Conservation (phyloP, 192 early-diverging fungal genomes). For the Mortierella alpina region DNA sequence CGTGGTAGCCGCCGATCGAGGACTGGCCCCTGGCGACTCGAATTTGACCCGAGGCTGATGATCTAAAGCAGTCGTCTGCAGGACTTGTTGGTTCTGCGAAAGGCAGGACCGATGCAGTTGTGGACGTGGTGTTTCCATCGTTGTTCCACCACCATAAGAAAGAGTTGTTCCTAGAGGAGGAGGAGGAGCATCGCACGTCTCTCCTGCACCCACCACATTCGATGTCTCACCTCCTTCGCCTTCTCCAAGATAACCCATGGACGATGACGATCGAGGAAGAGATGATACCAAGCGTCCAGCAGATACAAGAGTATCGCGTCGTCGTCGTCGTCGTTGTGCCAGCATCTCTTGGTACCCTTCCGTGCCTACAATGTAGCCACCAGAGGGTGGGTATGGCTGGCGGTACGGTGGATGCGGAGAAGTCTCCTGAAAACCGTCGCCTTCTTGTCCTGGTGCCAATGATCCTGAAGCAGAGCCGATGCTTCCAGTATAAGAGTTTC, state of each 20-base stretch:
- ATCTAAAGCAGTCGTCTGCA: constrained; percentile 12
- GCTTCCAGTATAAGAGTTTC: no score
- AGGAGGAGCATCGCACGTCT: neutral
- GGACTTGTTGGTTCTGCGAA: neutral
- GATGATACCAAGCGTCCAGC: no score
- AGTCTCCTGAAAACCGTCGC: neutral
- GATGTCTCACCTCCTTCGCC: no score
- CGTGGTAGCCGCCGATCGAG: neutral
- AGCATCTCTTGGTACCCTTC: neutral
- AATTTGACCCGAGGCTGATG: constrained; percentile 20
- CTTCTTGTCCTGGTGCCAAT: no score
- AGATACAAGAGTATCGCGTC: neutral
- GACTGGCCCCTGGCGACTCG: neutral
- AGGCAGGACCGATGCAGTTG: neutral
- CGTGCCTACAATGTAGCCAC: neutral
- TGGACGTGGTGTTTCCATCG: neutral
- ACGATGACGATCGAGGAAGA: no score
- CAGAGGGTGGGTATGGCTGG: neutral
- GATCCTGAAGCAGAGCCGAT: no score
- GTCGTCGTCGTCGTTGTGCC: neutral
- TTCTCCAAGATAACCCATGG: no score
- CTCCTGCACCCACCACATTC: neutral
- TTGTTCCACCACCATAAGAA: no score
- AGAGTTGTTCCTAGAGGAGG: no score
- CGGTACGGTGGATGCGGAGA: neutral